These are phyloP conservation scores for Madurella fahalii DNA, from an alignment of 2,329 filamentous ascomycete genomes.

Conservation along the genomic window DNA sequence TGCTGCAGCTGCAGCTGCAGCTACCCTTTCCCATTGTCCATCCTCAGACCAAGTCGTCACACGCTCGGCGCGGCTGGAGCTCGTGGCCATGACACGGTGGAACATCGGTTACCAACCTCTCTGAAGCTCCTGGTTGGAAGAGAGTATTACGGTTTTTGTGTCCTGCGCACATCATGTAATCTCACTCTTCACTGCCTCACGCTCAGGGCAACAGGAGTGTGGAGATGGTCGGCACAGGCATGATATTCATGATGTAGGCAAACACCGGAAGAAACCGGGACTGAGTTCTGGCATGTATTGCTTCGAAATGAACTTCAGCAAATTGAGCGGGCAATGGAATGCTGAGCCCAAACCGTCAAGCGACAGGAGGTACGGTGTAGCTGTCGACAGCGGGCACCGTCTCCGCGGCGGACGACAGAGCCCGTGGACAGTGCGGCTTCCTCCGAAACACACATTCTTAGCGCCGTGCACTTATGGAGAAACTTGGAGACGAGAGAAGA, in stretches of 20 bases:
- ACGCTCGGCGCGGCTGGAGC: slow-evolving; percentile 12
- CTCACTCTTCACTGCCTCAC: no score
- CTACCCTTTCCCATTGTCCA: neutral
- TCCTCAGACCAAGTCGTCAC: neutral
- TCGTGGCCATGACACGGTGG: slow-evolving; percentile 9
- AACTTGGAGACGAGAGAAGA: no score
- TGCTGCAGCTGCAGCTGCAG: slow-evolving; percentile 6
- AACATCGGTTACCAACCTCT: neutral
- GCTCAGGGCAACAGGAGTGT: no score
- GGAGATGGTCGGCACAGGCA: no score
- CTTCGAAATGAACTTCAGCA: no score
- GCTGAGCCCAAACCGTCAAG: neutral
- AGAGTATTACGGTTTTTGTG: slow-evolving; percentile 9
- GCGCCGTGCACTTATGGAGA: no score
- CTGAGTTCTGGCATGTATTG: no score
- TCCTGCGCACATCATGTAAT: no score
- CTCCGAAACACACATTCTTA: no score
- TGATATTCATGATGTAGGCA: no score
- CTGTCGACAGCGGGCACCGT: neutral
- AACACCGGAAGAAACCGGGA: no score
- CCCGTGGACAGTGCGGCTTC: no score
- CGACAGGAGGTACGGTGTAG: neutral
- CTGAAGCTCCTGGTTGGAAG: neutral
- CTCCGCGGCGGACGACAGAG: neutral
- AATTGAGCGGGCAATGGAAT: neutral